Evolutionary conservation across 2,329 filamentous ascomycete species (phyloP), one percentile per base, ranked within the genome.

Genomic region (Clarireedia sp.): DNA sequence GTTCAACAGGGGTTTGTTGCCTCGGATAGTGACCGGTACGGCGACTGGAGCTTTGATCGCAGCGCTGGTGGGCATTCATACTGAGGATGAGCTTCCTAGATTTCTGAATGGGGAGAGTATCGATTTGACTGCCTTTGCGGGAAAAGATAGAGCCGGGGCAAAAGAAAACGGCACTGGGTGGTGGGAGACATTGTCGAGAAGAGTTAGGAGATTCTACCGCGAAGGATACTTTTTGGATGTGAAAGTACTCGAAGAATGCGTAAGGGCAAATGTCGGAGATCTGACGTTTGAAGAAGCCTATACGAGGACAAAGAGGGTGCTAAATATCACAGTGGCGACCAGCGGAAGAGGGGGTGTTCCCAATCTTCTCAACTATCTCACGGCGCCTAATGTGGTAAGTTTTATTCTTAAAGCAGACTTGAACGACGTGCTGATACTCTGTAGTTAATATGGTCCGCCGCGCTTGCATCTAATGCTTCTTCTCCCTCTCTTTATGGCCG

Each of bases 271-370:
- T 62, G 84, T 96, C 14, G 91, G 90, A 9, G 87, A 96, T 64
- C 69, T 95, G 59, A 96, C 91, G 0, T 97, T 97, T 66, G 89
- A 95, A 70, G 92, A 96, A 72, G 92, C 92, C 0, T 96, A 91
- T 66, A 81, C 85, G 51, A 82, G 83, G 59, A 96, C 90, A 40
- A 94, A 94, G 67, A 78, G 90, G 50, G 84, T 95, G 3, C 74
- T 97, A 63, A 96, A 96, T 68, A 96, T 97, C 61, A 96, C 90
- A 0, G 85, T 96, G 21, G 87, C 88, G 0, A 89, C 87, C 1
- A 83, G 83, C 21, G 83, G 82, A 5, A 82, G 85, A 59, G 84
- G 82, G 14, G 89, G 89, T 36, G 83, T 92, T 1, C 91, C 91
- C 2, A 90, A 87, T 47, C 73, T 96, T 33, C 79, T 97, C 36